phyloP scores from a whole-genome alignment of 2,329 filamentous ascomycete species.

The Talaromyces islandicus region DNA sequence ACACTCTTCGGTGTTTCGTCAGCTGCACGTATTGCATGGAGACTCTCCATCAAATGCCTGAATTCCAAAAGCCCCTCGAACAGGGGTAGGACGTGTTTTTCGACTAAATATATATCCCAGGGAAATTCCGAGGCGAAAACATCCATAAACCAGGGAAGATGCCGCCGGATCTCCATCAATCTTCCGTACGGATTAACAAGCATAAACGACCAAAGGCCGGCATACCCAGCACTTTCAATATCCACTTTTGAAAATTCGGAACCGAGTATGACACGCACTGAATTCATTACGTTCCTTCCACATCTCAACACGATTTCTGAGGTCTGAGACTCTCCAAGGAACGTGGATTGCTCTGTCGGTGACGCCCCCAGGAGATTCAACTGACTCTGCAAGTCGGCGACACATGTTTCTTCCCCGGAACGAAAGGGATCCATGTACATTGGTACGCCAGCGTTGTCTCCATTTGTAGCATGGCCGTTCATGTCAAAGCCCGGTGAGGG shows the following conservation, averaged over 20 bases:
- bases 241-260: constrained; percentile 39
- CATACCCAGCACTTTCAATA: constrained; percentile 60
- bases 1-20: constrained; percentile 51
- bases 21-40: constrained; percentile 50
- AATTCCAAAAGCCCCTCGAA: constrained; percentile 49
- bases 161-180: constrained; percentile 52
- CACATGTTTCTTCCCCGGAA: constrained; percentile 59
- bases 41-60: constrained; percentile 46
- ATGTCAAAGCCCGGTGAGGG: constrained; percentile 56
- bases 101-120: constrained; percentile 66
- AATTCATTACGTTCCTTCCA: constrained; percentile 73
- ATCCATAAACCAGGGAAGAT: constrained; percentile 59
- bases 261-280: constrained; percentile 49
- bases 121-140: constrained; percentile 60
- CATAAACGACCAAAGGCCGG: constrained; percentile 65
- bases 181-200: constrained; percentile 42
- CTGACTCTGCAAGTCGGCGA: constrained; percentile 53
- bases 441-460: constrained; percentile 31
- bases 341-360: constrained; percentile 36
- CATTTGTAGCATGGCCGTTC: constrained; percentile 41
- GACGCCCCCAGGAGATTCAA: constrained; percentile 50
- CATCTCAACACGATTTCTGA: constrained; percentile 68
- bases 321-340: constrained; percentile 59
- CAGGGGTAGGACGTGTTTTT: constrained; percentile 61
- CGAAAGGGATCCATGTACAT: constrained; percentile 86